These are phyloP conservation scores for Penicillium arizonense DNA, from an alignment of 495 filamentous ascomycete genomes.

Conservation along the genomic window DNA sequence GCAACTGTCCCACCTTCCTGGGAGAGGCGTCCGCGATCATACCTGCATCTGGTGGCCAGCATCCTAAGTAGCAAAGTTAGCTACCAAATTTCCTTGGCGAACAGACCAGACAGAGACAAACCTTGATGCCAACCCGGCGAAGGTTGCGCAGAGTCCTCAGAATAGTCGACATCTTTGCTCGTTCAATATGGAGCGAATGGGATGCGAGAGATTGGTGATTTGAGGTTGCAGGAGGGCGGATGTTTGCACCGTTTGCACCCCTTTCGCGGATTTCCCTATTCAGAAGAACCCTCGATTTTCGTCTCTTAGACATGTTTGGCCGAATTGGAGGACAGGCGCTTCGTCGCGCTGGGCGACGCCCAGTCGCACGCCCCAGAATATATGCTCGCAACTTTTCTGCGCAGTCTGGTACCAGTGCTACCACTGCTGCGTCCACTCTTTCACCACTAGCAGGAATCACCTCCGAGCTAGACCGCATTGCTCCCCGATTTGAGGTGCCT, in stretches of 20 bases:
- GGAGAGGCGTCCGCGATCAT: slow-evolving; percentile 30
- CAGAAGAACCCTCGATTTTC: slow-evolving; percentile 14
- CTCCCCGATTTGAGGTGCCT: slow-evolving; percentile 81
- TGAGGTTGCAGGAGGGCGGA: slow-evolving; percentile 17
- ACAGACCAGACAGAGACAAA: slow-evolving; percentile 30
- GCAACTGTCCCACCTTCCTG: slow-evolving; percentile 6
- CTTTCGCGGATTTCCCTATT: slow-evolving; percentile 18
- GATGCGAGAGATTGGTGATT: slow-evolving; percentile 19
- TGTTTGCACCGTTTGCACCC: slow-evolving; percentile 45
- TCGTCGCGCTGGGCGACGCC: slow-evolving; percentile 33
- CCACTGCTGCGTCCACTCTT: slow-evolving; percentile 25
- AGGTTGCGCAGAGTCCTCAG: slow-evolving; percentile 82
- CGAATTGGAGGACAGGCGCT: slow-evolving; percentile 40
- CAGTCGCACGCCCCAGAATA: slow-evolving; percentile 29
- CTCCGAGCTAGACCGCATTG: slow-evolving; percentile 81
- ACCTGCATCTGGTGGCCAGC: slow-evolving; percentile 92
- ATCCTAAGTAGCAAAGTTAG: slow-evolving; percentile 58
- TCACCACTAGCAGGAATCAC: slow-evolving; percentile 58
- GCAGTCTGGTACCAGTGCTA: slow-evolving; percentile 22
- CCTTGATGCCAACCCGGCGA: slow-evolving; percentile 83
- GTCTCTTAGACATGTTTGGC: slow-evolving; percentile 33
- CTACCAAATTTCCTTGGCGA: background rate
- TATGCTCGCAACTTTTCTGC: slow-evolving; percentile 43
- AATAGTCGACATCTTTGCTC: slow-evolving; percentile 82
- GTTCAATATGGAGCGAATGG: slow-evolving; percentile 22